Evolutionary conservation across 805 yeast genomes (phyloP).

Genomic region (Candida vartiovaarae): DNA sequence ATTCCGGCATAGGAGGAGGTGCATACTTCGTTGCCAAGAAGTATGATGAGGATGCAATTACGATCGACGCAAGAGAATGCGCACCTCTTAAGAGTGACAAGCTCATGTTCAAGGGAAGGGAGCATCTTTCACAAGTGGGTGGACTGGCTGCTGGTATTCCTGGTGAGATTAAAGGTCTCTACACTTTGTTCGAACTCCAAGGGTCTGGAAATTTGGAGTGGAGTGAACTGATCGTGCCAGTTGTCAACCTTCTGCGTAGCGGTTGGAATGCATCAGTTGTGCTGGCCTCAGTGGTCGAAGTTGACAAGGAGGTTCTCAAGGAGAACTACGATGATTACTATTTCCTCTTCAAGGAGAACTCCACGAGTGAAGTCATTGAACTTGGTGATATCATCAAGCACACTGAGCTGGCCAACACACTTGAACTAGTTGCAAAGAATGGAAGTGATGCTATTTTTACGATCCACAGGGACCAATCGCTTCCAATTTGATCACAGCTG

Average conservation of each 20-base stretch:
- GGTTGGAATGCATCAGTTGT: conserved; percentile 57
- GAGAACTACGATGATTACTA: conserved; percentile 43
- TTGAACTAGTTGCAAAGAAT: conserved; percentile 60
- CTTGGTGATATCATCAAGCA: conserved; percentile 59
- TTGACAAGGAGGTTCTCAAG: conserved; percentile 28
- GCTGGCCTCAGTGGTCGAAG: conserved; percentile 36
- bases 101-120: conserved; percentile 54
- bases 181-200: conserved; percentile 48
- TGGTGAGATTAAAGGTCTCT: conserved; percentile 85
- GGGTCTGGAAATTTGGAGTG: conserved; percentile 71
- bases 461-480: conserved; percentile 79
- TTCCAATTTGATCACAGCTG: conserved; percentile 42
- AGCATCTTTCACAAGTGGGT: conserved; percentile 54
- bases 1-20: conserved; percentile 93
- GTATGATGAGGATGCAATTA: conserved; percentile 41
- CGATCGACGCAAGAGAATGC: conserved; percentile 83
- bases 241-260: conserved; percentile 49
- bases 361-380: conserved; percentile 28
- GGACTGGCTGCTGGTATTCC: conserved; percentile 90
- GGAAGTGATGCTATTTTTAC: conserved; percentile 78
- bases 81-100: conserved; percentile 63
- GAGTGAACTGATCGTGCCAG: conserved; percentile 71
- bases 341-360: conserved; percentile 37
- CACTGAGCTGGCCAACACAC: conserved; percentile 56
- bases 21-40: conserved; percentile 53